Evolutionary conservation across 257 asterid species (phyloP).

Genomic region (Mitragyna speciosa): DNA sequence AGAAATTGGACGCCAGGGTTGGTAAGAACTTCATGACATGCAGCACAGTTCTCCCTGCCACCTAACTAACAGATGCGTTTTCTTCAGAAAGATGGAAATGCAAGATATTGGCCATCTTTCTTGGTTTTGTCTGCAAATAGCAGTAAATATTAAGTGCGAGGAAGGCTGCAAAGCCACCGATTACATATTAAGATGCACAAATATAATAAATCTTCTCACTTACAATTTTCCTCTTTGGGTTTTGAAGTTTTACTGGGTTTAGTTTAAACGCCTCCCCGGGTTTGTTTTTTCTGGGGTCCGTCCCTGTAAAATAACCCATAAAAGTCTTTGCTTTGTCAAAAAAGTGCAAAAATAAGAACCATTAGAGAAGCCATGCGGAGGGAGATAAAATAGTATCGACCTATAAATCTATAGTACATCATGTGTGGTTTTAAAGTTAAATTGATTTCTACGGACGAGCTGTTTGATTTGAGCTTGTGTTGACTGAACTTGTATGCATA

Average conservation of each 20-base stretch:
- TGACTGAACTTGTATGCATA: too few relatives aligned
- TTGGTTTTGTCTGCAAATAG: constrained; percentile 1
- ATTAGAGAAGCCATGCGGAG: not conserved
- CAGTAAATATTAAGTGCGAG: constrained; percentile 19
- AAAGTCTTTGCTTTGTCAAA: not conserved
- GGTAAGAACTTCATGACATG: constrained; percentile 40
- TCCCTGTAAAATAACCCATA: not conserved
- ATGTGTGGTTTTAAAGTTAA: not conserved
- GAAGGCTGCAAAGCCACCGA: not conserved
- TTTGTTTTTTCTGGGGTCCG: not conserved
- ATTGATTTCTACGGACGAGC: not conserved
- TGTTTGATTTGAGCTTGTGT: too few relatives aligned
- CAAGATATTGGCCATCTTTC: constrained; percentile 2
- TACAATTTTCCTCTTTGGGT: not conserved
- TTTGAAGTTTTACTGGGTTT: not conserved
- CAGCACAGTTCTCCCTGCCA: not conserved
- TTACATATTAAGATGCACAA: not conserved
- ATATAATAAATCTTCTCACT: not conserved
- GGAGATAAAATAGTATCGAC: not conserved
- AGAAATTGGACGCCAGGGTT: constrained; percentile 79
- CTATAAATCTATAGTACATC: not conserved
- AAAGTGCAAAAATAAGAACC: not conserved
- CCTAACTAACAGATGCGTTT: not conserved
- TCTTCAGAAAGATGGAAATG: constrained; percentile 10
- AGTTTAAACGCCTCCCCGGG: not conserved